Percentiles rank a stretch among this genome's conserved stretches.
These are phyloP conservation scores for Chaetomiaceae sp. DNA, from an alignment of 2,329 filamentous ascomycete genomes.

Conservation along the genomic window DNA sequence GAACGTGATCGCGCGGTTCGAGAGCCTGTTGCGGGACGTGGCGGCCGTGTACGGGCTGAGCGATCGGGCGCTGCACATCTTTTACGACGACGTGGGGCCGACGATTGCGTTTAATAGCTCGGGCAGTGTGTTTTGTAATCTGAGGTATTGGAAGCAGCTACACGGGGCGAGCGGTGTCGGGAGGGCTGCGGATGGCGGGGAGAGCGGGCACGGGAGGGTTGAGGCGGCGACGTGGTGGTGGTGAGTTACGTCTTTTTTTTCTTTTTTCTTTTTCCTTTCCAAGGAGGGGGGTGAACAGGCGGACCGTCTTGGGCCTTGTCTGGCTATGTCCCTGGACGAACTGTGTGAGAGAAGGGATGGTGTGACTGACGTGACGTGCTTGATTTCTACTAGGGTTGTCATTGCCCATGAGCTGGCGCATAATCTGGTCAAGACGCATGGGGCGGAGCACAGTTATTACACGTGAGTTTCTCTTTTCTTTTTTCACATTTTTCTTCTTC, in stretches of 20 bases:
- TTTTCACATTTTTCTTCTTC: constrained; percentile 2
- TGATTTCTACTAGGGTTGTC: too few species aligned
- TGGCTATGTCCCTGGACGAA: too few species aligned
- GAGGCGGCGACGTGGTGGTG: constrained; percentile 70
- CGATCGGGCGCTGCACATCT: constrained; percentile 71
- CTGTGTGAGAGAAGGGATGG: too few species aligned
- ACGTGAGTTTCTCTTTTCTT: constrained; percentile 48
- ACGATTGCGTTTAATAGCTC: constrained; percentile 90
- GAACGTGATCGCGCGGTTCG: constrained; percentile 64
- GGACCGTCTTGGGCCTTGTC: too few species aligned
- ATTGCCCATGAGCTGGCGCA: constrained; percentile 93
- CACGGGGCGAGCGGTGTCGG: constrained; percentile 53
- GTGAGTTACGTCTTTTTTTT: too few species aligned
- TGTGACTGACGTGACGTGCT: too few species aligned
- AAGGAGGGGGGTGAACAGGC: too few species aligned
- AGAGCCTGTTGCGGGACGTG: constrained; percentile 63
- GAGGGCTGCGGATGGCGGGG: constrained; percentile 40
- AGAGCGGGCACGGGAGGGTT: constrained; percentile 45
- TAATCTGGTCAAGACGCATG: constrained; percentile 78
- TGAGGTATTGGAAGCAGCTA: constrained; percentile 78
- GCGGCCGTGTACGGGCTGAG: constrained; percentile 69
- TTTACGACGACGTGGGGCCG: constrained; percentile 71
- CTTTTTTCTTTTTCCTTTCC: too few species aligned
- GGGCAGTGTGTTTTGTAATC: constrained; percentile 90
- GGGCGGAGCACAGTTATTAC: constrained; percentile 76